Percentiles rank a stretch among this genome's conserved stretches.
These are phyloP conservation scores for Sesbania bispinosa DNA, from an alignment of 306 rosid genomes.

Conservation along the genomic window DNA sequence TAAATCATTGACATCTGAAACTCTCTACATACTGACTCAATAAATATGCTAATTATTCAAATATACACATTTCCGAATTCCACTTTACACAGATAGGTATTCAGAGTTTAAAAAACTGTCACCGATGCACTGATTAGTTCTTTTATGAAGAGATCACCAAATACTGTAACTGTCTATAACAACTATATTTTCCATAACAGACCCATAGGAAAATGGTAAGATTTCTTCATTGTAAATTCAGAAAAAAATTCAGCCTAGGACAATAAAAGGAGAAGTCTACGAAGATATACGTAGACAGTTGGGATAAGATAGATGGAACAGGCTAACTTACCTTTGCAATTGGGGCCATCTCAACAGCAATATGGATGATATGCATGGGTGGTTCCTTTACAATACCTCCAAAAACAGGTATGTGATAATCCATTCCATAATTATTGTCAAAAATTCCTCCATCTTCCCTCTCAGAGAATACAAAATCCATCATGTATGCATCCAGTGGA, in stretches of 20 bases:
- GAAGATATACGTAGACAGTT: background rate
- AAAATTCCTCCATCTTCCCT: conserved; percentile 68
- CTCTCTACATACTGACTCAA: background rate
- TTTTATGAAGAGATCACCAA: background rate
- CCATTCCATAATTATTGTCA: conserved; percentile 73
- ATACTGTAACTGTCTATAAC: background rate
- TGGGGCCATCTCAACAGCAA: conserved; percentile 90
- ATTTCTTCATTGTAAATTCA: background rate
- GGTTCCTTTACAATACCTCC: conserved; percentile 66
- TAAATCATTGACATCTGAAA: background rate
- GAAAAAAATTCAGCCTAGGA: background rate
- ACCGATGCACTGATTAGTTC: background rate
- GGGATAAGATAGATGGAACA: background rate
- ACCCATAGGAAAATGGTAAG: background rate
- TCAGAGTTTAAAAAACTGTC: background rate
- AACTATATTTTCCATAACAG: background rate
- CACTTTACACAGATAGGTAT: background rate
- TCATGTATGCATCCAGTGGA: conserved; percentile 77
- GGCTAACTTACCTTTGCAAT: conserved; percentile 62
- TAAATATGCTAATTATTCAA: background rate
- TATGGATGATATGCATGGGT: conserved; percentile 76
- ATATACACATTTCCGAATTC: background rate
- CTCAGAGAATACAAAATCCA: conserved; percentile 93
- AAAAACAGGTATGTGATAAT: conserved; percentile 77
- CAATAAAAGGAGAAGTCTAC: background rate